Evolutionary conservation across 2,329 filamentous ascomycete species (phyloP).

Genomic region (Plectosphaerella cucumerina): DNA sequence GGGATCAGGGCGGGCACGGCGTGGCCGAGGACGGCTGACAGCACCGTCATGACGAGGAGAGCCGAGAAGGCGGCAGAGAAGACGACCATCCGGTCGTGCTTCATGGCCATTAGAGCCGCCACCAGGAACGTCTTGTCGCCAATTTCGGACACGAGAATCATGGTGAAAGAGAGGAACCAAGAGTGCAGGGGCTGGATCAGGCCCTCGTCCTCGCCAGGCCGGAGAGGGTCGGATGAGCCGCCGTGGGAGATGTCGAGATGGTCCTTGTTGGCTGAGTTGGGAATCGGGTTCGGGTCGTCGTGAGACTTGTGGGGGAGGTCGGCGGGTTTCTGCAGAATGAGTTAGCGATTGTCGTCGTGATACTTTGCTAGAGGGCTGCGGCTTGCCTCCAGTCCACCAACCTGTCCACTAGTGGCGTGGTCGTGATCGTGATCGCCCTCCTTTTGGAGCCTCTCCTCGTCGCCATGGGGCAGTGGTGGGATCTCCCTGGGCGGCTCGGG

Average conservation of each 20-base stretch:
- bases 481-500: constrained; percentile 83
- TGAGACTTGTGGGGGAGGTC: constrained; percentile 77
- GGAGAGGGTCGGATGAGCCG: constrained; percentile 13
- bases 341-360: too few species aligned
- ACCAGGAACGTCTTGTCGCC: constrained; percentile 99
- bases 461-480: constrained; percentile 75
- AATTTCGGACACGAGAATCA: constrained; percentile 96
- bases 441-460: constrained; percentile 63
- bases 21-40: constrained; percentile 90
- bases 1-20: constrained; percentile 86
- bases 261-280: constrained; percentile 61
- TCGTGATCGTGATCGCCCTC: constrained; percentile 36
- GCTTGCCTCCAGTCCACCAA: constrained; percentile 55
- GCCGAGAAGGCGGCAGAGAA: constrained; percentile 94
- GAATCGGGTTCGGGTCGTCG: constrained; percentile 67
- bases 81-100: constrained; percentile 87
- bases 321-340: constrained; percentile 63
- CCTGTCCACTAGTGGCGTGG: constrained; percentile 29
- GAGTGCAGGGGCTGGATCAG: constrained; percentile 82
- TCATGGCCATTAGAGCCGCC: constrained; percentile 98
- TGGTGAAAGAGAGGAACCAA: constrained; percentile 85
- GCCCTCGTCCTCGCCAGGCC: constrained; percentile 40
- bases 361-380: neutral
- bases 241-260: constrained; percentile 48
- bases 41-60: constrained; percentile 87